Base-by-base conservation (phyloP, 2,329 filamentous ascomycete species). In the Leptographium lundbergii region DNA sequence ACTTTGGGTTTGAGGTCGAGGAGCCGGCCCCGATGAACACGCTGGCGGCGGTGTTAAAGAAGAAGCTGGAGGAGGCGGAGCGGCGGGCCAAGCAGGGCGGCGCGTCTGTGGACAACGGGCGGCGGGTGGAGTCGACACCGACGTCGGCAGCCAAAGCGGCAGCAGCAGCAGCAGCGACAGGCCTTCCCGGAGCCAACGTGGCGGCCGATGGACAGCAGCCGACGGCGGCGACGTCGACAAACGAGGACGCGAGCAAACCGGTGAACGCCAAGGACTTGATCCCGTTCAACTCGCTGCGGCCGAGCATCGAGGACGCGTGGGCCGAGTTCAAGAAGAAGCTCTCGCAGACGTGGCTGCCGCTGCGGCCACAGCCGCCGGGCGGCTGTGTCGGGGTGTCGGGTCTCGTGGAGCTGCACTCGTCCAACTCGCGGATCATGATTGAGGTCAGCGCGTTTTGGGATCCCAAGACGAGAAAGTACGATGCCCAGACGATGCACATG, bases 361-460 rank as follows among this genome's bases (percentile, higher is more conserved):
- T 74, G 7, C 69, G 67, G 53, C 69, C 70, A 9, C 69, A 73
- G 2, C 78, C 79, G 0, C 77, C 74, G 6, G 71, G 77, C 13
- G 82, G 82, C 5, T 76, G 75, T 57, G 71, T 85, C 54, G 67
- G 71, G 1, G 73, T 85, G 1, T 77, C 77, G 19, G 82, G 82
- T 0, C 67, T 82, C 13, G 75, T 85, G 2, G 78, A 83, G 62
- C 60, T 84, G 2, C 71, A 76, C 48, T 73, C 78, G 2, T 67
- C 75, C 2, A 73, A 69, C 25, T 74, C 75, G 1, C 71, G 72
- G 56, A 66, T 84, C 58, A 73, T 75, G 2, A 70, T 84, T 14
- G 77, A 82, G 61, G 79, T 81, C 2, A 60, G 69, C 13, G 77
- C 74, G 2, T 81, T 76, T 68, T 85, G 80, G 68, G 75, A 85